These are phyloP conservation scores for Scheffersomyces lignosus DNA, from an alignment of 805 yeast genomes.

Conservation along the genomic window DNA sequence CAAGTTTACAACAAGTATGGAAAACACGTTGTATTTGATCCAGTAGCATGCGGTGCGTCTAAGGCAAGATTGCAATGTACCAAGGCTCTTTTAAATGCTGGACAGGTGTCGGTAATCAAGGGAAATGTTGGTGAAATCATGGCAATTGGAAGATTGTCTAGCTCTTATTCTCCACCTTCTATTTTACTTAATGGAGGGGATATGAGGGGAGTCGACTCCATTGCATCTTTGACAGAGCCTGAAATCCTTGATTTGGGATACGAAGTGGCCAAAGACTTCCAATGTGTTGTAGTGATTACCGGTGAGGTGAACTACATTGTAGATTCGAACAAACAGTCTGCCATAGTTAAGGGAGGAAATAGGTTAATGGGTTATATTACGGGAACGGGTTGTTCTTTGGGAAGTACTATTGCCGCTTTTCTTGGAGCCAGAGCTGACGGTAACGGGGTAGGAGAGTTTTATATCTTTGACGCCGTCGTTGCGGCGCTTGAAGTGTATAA, in stretches of 20 bases:
- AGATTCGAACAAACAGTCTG: conserved; percentile 13
- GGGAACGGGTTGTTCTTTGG: conserved; percentile 83
- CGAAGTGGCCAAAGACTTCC: conserved; percentile 49
- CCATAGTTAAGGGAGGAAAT: conserved; percentile 53
- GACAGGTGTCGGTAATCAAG: conserved; percentile 67
- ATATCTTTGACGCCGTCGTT: conserved; percentile 47
- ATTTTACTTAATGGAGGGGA: conserved; percentile 1
- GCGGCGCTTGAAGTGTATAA: conserved; percentile 62
- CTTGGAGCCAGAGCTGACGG: conserved; percentile 46
- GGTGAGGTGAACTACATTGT: conserved; percentile 46
- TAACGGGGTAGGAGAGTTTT: conserved; percentile 5
- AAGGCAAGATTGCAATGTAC: conserved; percentile 51
- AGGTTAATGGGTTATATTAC: conserved; percentile 66
- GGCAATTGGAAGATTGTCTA: conserved; percentile 48
- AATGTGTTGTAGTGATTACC: conserved; percentile 68
- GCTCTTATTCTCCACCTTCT: conserved; percentile 10
- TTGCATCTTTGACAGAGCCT: conserved; percentile 21
- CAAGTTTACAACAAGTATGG: conserved; percentile 54
- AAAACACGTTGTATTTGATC: conserved; percentile 76
- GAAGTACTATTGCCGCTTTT: conserved; percentile 64
- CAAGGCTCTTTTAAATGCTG: conserved; percentile 50
- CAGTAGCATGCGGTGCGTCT: conserved; percentile 92
- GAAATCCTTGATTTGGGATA: conserved; percentile 42
- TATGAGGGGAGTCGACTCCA: conserved; percentile 77
- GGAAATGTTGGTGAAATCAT: conserved; percentile 86